These are phyloP conservation scores for Gnomoniopsis smithogilvyi DNA, from an alignment of 2,329 filamentous ascomycete species.

Conservation along the genomic window DNA sequence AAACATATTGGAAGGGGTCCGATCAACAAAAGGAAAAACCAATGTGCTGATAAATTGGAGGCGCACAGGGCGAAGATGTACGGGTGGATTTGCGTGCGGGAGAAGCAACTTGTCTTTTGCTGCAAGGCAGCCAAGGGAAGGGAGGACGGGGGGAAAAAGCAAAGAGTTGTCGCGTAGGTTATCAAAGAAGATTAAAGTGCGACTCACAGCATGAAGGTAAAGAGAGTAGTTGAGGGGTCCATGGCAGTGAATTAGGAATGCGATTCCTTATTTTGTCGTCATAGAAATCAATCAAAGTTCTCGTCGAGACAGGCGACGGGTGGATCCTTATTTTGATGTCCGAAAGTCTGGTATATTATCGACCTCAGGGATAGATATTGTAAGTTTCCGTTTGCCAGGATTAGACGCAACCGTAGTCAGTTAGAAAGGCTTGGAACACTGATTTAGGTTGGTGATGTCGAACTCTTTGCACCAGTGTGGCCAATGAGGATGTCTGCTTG, in stretches of 20 bases:
- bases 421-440: background rate
- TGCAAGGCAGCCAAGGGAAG: conserved; percentile 5
- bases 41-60: background rate
- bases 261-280: conserved; percentile 18
- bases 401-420: conserved; percentile 8
- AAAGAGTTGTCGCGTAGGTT: conserved; percentile 17
- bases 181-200: conserved; percentile 22
- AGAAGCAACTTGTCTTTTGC: conserved; percentile 8
- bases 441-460: background rate
- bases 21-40: conserved; percentile 6
- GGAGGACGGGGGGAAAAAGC: conserved; percentile 11
- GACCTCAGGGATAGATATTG: conserved; percentile 3
- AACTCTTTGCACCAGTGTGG: background rate
- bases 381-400: background rate
- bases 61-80: conserved; percentile 4
- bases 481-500: conserved; percentile 14
- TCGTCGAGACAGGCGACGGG: background rate
- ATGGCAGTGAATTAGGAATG: conserved; percentile 32
- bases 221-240: conserved; percentile 62
- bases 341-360: background rate
- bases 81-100: background rate
- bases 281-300: background rate
- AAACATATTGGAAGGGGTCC: conserved; percentile 6
- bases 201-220: conserved; percentile 68
- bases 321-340: background rate